phyloP scores from a whole-genome alignment of 2,329 filamentous ascomycete genomes.

The Alternaria sp. region DNA sequence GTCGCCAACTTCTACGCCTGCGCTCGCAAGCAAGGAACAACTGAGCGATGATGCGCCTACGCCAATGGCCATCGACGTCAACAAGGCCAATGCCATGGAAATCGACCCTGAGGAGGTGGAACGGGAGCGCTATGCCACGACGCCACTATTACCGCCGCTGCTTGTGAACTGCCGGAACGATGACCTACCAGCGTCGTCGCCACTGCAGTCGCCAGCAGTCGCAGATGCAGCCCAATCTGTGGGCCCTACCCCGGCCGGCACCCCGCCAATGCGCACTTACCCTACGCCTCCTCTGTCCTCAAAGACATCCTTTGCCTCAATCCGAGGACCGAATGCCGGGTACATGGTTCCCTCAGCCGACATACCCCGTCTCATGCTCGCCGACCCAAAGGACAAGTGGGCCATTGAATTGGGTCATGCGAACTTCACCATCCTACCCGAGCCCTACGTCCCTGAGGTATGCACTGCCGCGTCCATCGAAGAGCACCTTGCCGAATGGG shows the following conservation, averaged over 20 bases:
- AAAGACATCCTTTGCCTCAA: conserved; percentile 78
- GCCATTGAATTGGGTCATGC: conserved; percentile 85
- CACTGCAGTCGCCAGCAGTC: conserved; percentile 84
- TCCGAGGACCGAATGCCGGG: conserved; percentile 58
- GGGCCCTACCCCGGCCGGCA: conserved; percentile 56
- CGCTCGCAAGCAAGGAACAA: conserved; percentile 42
- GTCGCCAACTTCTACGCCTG: conserved; percentile 30
- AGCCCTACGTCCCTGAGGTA: conserved; percentile 74
- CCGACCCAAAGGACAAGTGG: conserved; percentile 82
- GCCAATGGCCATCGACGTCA: conserved; percentile 45
- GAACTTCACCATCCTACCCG: conserved; percentile 86
- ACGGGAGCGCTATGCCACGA: conserved; percentile 73
- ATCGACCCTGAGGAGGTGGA: conserved; percentile 56
- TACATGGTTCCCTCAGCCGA: conserved; percentile 59
- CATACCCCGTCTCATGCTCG: conserved; percentile 68
- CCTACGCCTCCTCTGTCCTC: conserved; percentile 78
- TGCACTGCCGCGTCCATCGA: conserved; percentile 67
- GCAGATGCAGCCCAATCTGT: conserved; percentile 61
- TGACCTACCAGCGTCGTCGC: conserved; percentile 71
- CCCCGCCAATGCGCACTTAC: conserved; percentile 54
- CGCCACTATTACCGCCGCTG: conserved; percentile 83
- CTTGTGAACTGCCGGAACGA: conserved; percentile 66
- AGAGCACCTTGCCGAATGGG: conserved; percentile 79
- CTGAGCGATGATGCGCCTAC: conserved; percentile 39
- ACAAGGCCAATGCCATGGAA: conserved; percentile 56